Base-by-base conservation (phyloP, 805 yeast species). In the Martiniozyma abietophila region DNA sequence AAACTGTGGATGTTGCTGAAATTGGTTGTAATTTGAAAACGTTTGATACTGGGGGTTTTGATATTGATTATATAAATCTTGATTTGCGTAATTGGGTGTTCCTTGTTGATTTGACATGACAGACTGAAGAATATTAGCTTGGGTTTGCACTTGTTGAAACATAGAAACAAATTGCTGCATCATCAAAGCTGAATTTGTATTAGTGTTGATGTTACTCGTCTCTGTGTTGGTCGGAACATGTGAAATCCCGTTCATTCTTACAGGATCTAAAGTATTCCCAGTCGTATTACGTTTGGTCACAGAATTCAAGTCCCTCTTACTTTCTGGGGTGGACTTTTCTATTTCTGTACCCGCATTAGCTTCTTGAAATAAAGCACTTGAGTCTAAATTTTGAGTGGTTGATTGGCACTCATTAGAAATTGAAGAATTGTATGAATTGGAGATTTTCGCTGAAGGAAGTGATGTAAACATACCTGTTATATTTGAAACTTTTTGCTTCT, bases 11-110 rank as follows among this genome's bases (percentile, higher is more conserved):
- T 37, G 41, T 21, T 42, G 48, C 19, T 49, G 54, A 28, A 25
- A 41, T 41, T 21, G 40, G 42, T 36, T 47, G 38, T 27, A 40
- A 35, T n/a, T n/a, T n/a, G 40, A 44, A 34, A 35, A 48, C 7
- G 37, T 36, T 18, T 43, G 47, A 30, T 15, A 41, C 43, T 19
- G 40, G 43, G 32, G 48, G 41, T 29, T 43, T 37, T 31, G 42
- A 26, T 42, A 49, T 17, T 31, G 41, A 31, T 41, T 46, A 16
- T 38, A 49, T 31, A 14, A 30, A 19, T 39, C 38, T 16, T 31
- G 47, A 14, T 43, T 48, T 28, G 19, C 40, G 25, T 39, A n/a
- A n/a, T n/a, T n/a, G n/a, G n/a, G n/a, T n/a, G n/a, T n/a, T n/a
- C n/a, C 47, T 18, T 29, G 42, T 31, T 39, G 35, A 22, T 38